A percentile compares a stretch with the other conserved stretches of the same genome.
phyloP scores from a whole-genome alignment of 495 filamentous ascomycete species.

The Penicillium arizonense region DNA sequence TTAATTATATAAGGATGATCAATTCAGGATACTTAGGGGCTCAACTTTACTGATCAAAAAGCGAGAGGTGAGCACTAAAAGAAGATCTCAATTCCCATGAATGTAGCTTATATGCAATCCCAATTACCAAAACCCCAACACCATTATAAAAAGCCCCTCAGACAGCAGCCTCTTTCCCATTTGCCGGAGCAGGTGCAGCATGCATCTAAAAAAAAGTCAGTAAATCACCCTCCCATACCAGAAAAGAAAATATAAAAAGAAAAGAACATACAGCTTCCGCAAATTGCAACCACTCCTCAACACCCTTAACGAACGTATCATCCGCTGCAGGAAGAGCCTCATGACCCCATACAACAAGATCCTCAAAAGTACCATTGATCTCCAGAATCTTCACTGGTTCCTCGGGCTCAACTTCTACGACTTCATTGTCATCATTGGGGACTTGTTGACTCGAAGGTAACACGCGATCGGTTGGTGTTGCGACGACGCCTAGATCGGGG shows the following conservation, averaged over 20 bases:
- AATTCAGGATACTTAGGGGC: too few species aligned
- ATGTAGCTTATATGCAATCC: too few species aligned
- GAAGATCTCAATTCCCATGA: too few species aligned
- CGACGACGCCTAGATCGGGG: constrained; percentile 35
- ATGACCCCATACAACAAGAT: constrained; percentile 83
- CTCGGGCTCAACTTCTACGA: constrained; percentile 32
- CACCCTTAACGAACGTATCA: constrained; percentile 63
- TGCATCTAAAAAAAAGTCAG: constrained; percentile 32
- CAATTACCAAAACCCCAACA: not conserved
- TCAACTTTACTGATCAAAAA: too few species aligned
- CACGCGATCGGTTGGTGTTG: constrained; percentile 35
- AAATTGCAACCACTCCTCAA: constrained; percentile 84
- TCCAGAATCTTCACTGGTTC: constrained; percentile 60
- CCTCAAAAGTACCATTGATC: constrained; percentile 67
- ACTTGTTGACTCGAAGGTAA: constrained; percentile 22
- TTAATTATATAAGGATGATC: too few species aligned
- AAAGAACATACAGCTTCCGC: constrained; percentile 56
- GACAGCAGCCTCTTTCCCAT: not conserved
- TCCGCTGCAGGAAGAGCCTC: constrained; percentile 66
- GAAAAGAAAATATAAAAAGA: not conserved
- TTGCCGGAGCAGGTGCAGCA: constrained; percentile 2
- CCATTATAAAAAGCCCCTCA: not conserved
- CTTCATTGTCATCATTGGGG: constrained; percentile 45
- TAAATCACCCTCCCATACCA: not conserved
- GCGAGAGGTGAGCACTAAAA: too few species aligned